phyloP scores from a whole-genome alignment of 2,329 filamentous ascomycete species.

The Fusarium illudens region DNA sequence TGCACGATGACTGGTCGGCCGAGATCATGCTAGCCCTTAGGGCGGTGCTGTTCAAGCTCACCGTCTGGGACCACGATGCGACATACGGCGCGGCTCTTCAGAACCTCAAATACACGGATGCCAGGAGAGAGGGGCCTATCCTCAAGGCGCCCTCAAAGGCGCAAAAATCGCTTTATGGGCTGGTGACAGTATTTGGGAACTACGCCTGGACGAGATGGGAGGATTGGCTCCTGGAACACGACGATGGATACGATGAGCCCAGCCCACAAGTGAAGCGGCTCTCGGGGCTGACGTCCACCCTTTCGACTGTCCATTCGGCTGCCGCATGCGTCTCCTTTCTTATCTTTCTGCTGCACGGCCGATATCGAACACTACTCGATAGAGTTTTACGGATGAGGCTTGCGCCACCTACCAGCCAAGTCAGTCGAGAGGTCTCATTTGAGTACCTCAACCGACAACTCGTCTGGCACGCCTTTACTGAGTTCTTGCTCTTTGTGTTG shows the following conservation, averaged over 20 bases:
- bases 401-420: slow-evolving; percentile 83
- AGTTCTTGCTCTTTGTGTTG: slow-evolving; percentile 97
- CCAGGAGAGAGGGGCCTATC: slow-evolving; percentile 69
- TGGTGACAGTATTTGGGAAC: slow-evolving; percentile 84
- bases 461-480: slow-evolving; percentile 99
- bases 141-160: slow-evolving; percentile 75
- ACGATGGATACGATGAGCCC: slow-evolving; percentile 76
- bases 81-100: slow-evolving; percentile 94
- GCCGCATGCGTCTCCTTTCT: slow-evolving; percentile 87
- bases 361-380: slow-evolving; percentile 91
- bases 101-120: slow-evolving; percentile 89
- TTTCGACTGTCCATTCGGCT: slow-evolving; percentile 79
- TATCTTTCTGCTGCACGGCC: slow-evolving; percentile 88
- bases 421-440: slow-evolving; percentile 91
- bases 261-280: slow-evolving; percentile 63
- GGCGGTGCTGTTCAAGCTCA: slow-evolving; percentile 88
- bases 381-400: slow-evolving; percentile 84
- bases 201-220: slow-evolving; percentile 96
- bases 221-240: slow-evolving; percentile 79
- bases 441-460: slow-evolving; percentile 97
- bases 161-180: slow-evolving; percentile 86
- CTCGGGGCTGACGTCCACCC: slow-evolving; percentile 72
- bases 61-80: slow-evolving; percentile 95
- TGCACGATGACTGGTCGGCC: slow-evolving; percentile 85
- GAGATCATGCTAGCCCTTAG: slow-evolving; percentile 84